These are phyloP conservation scores for Babesia ovata DNA, from an alignment of 169 alveolate genomes.

Conservation along the genomic window DNA sequence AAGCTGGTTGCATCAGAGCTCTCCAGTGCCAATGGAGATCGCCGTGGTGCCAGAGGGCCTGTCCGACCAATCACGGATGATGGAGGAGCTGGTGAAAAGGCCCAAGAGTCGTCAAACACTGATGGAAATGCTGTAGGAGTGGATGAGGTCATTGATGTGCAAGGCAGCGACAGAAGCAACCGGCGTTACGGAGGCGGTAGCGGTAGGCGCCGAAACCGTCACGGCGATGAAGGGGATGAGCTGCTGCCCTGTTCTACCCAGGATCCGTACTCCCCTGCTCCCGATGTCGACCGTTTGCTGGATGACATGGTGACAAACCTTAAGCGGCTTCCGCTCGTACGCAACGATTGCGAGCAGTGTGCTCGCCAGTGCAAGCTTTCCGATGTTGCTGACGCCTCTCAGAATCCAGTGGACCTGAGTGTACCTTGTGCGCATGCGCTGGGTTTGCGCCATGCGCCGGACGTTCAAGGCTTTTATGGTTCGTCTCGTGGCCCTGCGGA, in stretches of 20 bases:
- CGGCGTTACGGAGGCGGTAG: background rate
- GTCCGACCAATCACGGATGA: background rate
- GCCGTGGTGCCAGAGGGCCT: background rate
- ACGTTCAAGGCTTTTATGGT: background rate
- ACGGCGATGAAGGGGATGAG: too few species aligned
- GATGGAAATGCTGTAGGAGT: too few species aligned
- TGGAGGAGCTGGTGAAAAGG: too few species aligned
- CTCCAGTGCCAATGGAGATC: background rate
- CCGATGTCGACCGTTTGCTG: constrained; percentile 19
- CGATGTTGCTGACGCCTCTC: background rate
- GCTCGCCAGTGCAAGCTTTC: constrained; percentile 3
- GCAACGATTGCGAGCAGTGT: constrained; percentile 46
- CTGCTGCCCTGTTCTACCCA: background rate
- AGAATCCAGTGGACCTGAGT: background rate
- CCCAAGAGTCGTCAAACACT: too few species aligned
- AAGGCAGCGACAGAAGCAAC: background rate
- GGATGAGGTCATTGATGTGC: too few species aligned
- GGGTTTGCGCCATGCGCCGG: constrained; percentile 13
- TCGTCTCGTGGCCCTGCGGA: too few species aligned
- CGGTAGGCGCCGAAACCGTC: background rate
- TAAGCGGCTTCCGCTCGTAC: constrained; percentile 7
- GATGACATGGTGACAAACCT: constrained; percentile 15
- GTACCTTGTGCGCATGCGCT: constrained; percentile 23
- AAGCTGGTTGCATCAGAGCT: constrained; percentile 3
- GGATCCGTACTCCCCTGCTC: background rate